These are phyloP conservation scores for Alloteropsis semialata DNA, from an alignment of 176 grass and related monocot genomes.

Conservation along the genomic window DNA sequence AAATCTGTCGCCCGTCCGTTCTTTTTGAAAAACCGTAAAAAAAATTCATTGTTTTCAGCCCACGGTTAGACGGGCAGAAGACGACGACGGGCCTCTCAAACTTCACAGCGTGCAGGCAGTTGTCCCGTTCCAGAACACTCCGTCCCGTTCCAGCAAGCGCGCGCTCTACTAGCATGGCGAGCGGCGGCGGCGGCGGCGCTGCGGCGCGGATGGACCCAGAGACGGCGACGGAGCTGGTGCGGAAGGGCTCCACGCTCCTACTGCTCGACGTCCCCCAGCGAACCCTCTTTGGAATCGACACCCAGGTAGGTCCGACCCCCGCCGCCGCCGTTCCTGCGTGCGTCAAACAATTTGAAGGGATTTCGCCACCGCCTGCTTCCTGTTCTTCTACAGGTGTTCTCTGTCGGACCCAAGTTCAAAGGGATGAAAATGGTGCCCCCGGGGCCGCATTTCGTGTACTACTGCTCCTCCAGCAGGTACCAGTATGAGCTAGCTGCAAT, in stretches of 20 bases:
- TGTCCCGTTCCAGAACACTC: constrained; percentile 18
- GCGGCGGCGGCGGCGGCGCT: constrained; percentile 2
- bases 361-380: not conserved
- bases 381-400: constrained; percentile 60
- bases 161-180: constrained; percentile 7
- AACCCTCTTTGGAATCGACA: constrained; percentile 76
- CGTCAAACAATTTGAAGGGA: not conserved
- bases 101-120: not conserved
- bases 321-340: not conserved
- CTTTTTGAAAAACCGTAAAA: too few relatives aligned
- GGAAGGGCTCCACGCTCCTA: constrained; percentile 68
- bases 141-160: not conserved
- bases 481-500: not conserved
- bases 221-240: constrained; percentile 64
- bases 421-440: constrained; percentile 90
- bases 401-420: constrained; percentile 72
- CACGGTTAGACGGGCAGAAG: not conserved
- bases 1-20: too few relatives aligned
- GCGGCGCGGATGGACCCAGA: constrained; percentile 53
- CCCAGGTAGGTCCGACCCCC: constrained; percentile 44
- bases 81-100: not conserved
- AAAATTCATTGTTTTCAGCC: not conserved
- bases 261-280: constrained; percentile 80
- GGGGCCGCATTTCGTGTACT: constrained; percentile 74
- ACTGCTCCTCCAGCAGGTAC: constrained; percentile 81